Evolutionary conservation across 345 rosid genomes (phyloP).

Genomic region (Gossypium thurberi): DNA sequence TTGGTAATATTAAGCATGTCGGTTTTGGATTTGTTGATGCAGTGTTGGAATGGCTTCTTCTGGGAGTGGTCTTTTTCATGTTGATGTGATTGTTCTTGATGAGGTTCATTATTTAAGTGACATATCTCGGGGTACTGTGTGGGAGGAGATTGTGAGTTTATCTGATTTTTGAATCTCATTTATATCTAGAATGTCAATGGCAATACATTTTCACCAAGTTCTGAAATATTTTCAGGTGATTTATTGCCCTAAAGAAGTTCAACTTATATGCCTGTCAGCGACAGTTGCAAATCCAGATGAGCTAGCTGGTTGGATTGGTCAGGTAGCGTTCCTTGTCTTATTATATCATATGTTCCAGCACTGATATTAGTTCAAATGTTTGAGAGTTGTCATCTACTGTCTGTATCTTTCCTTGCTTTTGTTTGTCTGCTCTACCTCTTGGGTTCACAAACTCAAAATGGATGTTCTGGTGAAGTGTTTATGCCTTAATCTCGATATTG

Average conservation of each 20-base stretch:
- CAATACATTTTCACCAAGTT: background rate
- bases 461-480: background rate
- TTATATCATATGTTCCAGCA: background rate
- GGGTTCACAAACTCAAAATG: background rate
- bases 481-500: background rate
- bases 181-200: background rate
- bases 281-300: conserved; percentile 94
- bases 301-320: conserved; percentile 90
- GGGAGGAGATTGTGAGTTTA: conserved; percentile 87
- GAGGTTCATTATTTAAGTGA: conserved; percentile 98
- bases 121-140: conserved; percentile 90
- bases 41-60: conserved; percentile 91
- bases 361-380: background rate
- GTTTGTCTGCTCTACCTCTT: background rate
- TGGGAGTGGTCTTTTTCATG: conserved; percentile 75
- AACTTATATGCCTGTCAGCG: conserved; percentile 88
- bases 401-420: background rate
- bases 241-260: conserved; percentile 88
- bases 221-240: conserved; percentile 50
- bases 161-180: conserved; percentile 5
- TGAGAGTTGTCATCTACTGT: background rate
- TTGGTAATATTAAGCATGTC: conserved; percentile 11
- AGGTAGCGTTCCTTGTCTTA: conserved; percentile 41
- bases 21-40: conserved; percentile 22
- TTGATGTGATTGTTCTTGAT: conserved; percentile 86